phyloP scores from a whole-genome alignment of 2,329 filamentous ascomycete species.

The Sarocladiaceae sp. region DNA sequence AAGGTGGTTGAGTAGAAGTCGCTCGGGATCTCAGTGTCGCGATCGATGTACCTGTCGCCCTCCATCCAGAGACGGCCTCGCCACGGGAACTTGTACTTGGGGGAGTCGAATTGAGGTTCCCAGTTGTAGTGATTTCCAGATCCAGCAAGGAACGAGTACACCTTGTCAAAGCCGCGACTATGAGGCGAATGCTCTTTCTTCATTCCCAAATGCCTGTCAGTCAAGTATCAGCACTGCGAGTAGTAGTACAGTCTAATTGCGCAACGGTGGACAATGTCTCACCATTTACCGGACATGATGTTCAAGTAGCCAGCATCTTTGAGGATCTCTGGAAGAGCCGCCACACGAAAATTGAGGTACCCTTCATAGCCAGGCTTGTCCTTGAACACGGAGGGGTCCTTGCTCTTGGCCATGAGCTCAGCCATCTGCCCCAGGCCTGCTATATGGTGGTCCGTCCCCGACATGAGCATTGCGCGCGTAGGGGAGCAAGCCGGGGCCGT shows the following conservation, averaged over 20 bases:
- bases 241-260: too few species aligned
- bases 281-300: constrained; percentile 56
- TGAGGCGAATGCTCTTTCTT: constrained; percentile 50
- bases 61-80: constrained; percentile 15
- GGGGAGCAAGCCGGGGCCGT: constrained; percentile 60
- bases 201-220: constrained; percentile 56
- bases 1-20: constrained; percentile 44
- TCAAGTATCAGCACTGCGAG: too few species aligned
- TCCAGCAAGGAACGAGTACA: constrained; percentile 53
- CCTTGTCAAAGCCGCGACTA: constrained; percentile 51
- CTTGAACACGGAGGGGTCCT: constrained; percentile 2
- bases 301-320: constrained; percentile 54
- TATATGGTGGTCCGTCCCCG: constrained; percentile 48
- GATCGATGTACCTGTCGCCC: constrained; percentile 12
- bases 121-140: constrained; percentile 48
- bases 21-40: background rate
- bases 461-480: constrained; percentile 60
- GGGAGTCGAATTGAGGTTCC: constrained; percentile 35
- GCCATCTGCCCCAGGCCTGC: constrained; percentile 52
- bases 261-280: too few species aligned
- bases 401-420: constrained; percentile 34
- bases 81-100: constrained; percentile 27
- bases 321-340: constrained; percentile 50
- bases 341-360: constrained; percentile 55
- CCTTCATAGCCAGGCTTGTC: constrained; percentile 52